These are phyloP conservation scores for Heterobasidion irregulare DNA, from an alignment of 1,284 basidiomycete species.

Conservation along the genomic window DNA sequence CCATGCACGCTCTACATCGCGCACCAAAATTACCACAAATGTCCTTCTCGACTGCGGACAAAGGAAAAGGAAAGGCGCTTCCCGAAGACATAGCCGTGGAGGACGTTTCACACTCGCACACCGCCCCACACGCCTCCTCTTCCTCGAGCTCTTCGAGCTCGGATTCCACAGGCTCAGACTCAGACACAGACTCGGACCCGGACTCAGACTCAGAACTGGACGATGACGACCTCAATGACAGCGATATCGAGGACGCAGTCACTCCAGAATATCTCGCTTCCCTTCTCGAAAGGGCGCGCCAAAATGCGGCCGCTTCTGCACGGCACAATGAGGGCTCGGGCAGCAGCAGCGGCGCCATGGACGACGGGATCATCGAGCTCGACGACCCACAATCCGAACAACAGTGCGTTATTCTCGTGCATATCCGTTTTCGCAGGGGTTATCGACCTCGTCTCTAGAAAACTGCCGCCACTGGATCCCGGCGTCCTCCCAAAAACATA, in stretches of 20 bases:
- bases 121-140: not conserved
- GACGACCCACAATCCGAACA: slow-evolving; percentile 20
- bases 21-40: slow-evolving; percentile 6
- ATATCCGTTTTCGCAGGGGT: not conserved
- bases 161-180: slow-evolving; percentile 22
- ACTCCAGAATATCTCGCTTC: slow-evolving; percentile 56
- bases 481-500: slow-evolving; percentile 54
- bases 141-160: not conserved
- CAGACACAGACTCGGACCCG: slow-evolving; percentile 22
- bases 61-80: slow-evolving; percentile 37
- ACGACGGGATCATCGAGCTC: slow-evolving; percentile 41
- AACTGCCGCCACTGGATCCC: slow-evolving; percentile 59
- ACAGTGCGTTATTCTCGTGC: slow-evolving; percentile 24
- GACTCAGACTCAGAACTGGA: slow-evolving; percentile 23
- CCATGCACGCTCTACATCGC: too few relatives aligned
- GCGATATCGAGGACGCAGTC: slow-evolving; percentile 35
- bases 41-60: slow-evolving; percentile 19
- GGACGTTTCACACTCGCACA: not conserved
- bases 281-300: slow-evolving; percentile 50
- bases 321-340: not conserved
- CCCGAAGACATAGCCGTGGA: not conserved
- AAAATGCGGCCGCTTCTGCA: slow-evolving; percentile 7
- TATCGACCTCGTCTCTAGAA: slow-evolving; percentile 26
- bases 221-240: slow-evolving; percentile 5
- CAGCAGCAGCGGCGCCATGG: slow-evolving; percentile 10